These are phyloP conservation scores for Cubamyces lactineus DNA, from an alignment of 768 basidiomycete genomes.

Conservation along the genomic window DNA sequence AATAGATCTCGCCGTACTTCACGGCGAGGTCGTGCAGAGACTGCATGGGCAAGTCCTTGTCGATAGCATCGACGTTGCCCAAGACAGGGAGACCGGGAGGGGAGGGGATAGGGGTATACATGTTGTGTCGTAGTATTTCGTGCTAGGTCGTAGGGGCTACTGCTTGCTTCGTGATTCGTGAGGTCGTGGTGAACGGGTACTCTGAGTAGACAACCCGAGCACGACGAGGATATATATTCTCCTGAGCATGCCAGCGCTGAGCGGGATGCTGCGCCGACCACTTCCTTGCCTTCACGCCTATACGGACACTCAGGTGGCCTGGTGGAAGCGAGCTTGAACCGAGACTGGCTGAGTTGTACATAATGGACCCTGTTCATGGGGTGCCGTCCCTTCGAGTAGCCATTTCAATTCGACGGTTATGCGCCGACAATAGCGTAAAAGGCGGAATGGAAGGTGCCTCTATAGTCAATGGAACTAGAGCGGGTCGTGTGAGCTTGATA, in stretches of 20 bases:
- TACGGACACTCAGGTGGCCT: not conserved
- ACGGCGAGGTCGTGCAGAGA: constrained; percentile 40
- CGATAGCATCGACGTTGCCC: constrained; percentile 42
- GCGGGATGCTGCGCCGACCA: not conserved
- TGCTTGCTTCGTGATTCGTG: no score
- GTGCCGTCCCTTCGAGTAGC: not conserved
- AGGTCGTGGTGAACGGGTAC: not conserved
- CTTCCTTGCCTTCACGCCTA: not conserved
- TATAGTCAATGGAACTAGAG: no score
- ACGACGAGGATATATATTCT: not conserved
- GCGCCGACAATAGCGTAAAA: not conserved
- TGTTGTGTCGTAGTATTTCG: constrained; percentile 14
- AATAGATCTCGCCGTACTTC: constrained; percentile 48
- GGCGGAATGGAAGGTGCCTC: not conserved
- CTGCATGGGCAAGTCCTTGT: constrained; percentile 40
- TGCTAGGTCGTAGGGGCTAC: no score
- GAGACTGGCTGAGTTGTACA: no score
- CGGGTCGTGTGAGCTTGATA: no score
- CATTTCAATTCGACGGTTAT: not conserved
- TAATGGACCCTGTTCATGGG: no score
- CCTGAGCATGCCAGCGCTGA: not conserved
- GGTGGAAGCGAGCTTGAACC: not conserved
- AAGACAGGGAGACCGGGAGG: constrained; percentile 46
- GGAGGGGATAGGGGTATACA: constrained; percentile 44
- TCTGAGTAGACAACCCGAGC: not conserved